Conservation (phyloP, 805 yeast genomes). For the Starmerella ratchasimensis region DNA sequence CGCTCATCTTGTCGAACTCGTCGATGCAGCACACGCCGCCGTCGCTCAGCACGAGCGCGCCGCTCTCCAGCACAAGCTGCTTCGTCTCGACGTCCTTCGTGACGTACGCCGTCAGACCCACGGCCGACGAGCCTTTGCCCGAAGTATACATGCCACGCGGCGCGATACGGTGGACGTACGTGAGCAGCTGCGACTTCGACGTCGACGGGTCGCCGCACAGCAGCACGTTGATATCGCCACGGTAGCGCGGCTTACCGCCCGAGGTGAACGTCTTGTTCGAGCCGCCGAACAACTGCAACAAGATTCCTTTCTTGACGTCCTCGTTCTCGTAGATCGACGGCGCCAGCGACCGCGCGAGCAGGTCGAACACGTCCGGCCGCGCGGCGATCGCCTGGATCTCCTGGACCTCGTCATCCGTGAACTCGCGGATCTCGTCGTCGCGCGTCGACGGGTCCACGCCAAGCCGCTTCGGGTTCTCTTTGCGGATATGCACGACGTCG, state of each 20-base stretch:
- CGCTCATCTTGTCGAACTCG: slow-evolving; percentile 96
- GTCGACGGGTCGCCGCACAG: slow-evolving; percentile 98
- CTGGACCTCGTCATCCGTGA: slow-evolving; percentile 56
- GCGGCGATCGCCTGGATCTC: slow-evolving; percentile 46
- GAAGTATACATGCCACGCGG: slow-evolving; percentile 97
- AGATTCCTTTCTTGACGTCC: slow-evolving; percentile 90
- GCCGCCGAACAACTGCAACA: slow-evolving; percentile 90
- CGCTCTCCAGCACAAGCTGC: slow-evolving; percentile 86
- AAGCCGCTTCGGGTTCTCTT: slow-evolving; percentile 66
- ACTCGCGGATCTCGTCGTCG: slow-evolving; percentile 43
- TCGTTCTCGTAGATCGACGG: slow-evolving; percentile 96
- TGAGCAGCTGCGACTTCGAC: slow-evolving; percentile 84
- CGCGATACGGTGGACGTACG: slow-evolving; percentile 92
- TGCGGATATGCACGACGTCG: slow-evolving; percentile 86
- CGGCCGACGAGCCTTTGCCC: slow-evolving; percentile 98
- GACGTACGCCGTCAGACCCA: slow-evolving; percentile 93
- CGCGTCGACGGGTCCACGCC: slow-evolving; percentile 65
- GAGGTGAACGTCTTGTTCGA: slow-evolving; percentile 74
- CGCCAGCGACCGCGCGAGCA: slow-evolving; percentile 79
- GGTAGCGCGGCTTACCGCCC: slow-evolving; percentile 69
- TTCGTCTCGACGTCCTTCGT: slow-evolving; percentile 89
- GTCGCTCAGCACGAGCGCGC: slow-evolving; percentile 91
- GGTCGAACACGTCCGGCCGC: slow-evolving; percentile 71
- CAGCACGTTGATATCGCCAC: slow-evolving; percentile 88
- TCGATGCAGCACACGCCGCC: slow-evolving; percentile 99